A percentile compares a stretch with the other conserved stretches of the same genome.
Conservation (phyloP, 495 filamentous ascomycete species). For the Penicillium arizonense region DNA sequence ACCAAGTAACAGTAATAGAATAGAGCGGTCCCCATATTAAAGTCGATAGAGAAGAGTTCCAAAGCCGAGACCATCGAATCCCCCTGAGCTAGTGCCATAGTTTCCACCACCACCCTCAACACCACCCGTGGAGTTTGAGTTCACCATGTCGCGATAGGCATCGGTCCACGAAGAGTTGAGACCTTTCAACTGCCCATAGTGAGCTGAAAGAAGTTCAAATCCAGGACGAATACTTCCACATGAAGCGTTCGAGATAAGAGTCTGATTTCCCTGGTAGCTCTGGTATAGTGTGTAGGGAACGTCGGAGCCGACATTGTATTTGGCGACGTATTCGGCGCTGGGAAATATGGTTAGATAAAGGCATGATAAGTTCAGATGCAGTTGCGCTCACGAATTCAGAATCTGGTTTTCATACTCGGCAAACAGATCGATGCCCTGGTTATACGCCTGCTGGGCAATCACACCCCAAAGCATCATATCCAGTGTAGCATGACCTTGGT, state of each 20-base stretch:
- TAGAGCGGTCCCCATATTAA: background rate
- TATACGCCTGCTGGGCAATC: slow-evolving; percentile 39
- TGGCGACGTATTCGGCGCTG: slow-evolving; percentile 40
- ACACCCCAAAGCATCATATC: slow-evolving; percentile 36
- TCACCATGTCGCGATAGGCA: slow-evolving; percentile 28
- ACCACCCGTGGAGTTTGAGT: slow-evolving; percentile 21
- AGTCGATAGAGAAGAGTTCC: slow-evolving; percentile 33
- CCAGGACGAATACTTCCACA: slow-evolving; percentile 35
- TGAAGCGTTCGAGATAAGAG: slow-evolving; percentile 24
- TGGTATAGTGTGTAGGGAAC: slow-evolving; percentile 42
- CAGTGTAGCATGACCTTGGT: slow-evolving; percentile 43
- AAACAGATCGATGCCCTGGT: slow-evolving; percentile 43
- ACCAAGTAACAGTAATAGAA: too few species aligned
- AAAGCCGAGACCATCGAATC: slow-evolving; percentile 37
- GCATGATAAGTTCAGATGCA: too few species aligned
- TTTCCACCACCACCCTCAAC: slow-evolving; percentile 37
- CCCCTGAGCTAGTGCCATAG: slow-evolving; percentile 31
- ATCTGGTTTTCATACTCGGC: slow-evolving; percentile 30
- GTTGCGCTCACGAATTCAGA: slow-evolving; percentile 27
- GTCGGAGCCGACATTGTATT: slow-evolving; percentile 42
- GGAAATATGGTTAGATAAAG: background rate
- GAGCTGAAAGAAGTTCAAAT: slow-evolving; percentile 40
- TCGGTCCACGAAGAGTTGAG: slow-evolving; percentile 33
- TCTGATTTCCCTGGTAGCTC: slow-evolving; percentile 33
- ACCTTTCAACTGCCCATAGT: slow-evolving; percentile 35